Percentiles rank a stretch among this genome's conserved stretches.
phyloP scores from a whole-genome alignment of 306 rosid species.

The Prunus mume region DNA sequence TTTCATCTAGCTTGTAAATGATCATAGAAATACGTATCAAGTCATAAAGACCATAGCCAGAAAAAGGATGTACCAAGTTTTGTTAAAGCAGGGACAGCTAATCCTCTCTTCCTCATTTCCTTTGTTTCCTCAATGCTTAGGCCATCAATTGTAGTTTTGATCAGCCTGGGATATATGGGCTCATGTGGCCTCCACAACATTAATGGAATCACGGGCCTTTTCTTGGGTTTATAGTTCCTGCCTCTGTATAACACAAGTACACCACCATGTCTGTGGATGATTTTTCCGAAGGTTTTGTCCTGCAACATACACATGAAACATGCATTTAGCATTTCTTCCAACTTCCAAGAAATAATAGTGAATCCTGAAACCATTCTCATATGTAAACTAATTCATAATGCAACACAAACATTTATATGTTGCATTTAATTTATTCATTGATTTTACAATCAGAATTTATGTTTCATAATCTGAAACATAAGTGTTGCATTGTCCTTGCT shows the following conservation, averaged over 20 bases:
- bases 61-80: constrained; percentile 55
- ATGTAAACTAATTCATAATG: background rate
- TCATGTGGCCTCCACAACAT: constrained; percentile 97
- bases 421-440: background rate
- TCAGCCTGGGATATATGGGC: constrained; percentile 83
- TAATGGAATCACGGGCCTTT: constrained; percentile 73
- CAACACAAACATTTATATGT: background rate
- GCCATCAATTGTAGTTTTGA: constrained; percentile 85
- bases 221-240: constrained; percentile 67
- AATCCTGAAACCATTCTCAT: background rate
- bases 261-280: constrained; percentile 76
- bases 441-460: background rate
- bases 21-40: background rate
- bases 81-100: constrained; percentile 74
- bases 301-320: constrained; percentile 38
- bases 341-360: background rate
- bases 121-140: constrained; percentile 80
- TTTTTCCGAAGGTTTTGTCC: constrained; percentile 90
- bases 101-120: constrained; percentile 85
- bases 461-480: background rate
- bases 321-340: constrained; percentile 10
- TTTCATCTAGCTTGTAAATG: constrained; percentile 24
- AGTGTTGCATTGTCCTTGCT: background rate
- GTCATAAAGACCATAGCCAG: constrained; percentile 9
- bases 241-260: constrained; percentile 79